phyloP scores from a whole-genome alignment of 1,139 yeast genomes.

The Yamadazyma pseudoaaseri region DNA sequence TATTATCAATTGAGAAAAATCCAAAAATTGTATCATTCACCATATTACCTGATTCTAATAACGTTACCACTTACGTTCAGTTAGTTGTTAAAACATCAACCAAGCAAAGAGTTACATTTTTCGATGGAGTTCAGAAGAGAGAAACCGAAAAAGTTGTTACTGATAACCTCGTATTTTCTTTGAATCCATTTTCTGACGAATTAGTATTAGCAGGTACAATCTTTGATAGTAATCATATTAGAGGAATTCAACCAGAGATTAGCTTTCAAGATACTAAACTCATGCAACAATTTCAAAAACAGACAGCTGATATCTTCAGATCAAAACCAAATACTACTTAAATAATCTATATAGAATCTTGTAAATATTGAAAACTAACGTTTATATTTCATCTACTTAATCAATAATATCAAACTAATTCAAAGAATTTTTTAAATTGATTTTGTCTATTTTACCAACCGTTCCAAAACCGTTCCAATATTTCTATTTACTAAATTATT shows the following conservation, averaged over 20 bases:
- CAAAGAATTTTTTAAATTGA: too few species aligned
- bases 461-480: too few species aligned
- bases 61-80: constrained; percentile 68
- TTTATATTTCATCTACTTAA: background rate
- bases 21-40: constrained; percentile 72
- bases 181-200: constrained; percentile 70
- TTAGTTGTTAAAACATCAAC: constrained; percentile 76
- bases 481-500: too few species aligned
- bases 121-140: constrained; percentile 35
- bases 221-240: constrained; percentile 59
- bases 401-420: too few species aligned
- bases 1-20: constrained; percentile 61
- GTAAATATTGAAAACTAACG: constrained; percentile 6
- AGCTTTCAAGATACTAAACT: constrained; percentile 22
- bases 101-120: constrained; percentile 61
- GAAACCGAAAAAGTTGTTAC: constrained; percentile 56
- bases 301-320: constrained; percentile 33
- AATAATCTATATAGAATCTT: constrained; percentile 2
- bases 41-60: constrained; percentile 63
- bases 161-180: constrained; percentile 74
- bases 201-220: constrained; percentile 75
- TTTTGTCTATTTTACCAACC: too few species aligned
- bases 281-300: constrained; percentile 26
- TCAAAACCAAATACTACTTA: constrained; percentile 18
- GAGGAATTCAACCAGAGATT: constrained; percentile 35